Evolutionary conservation across 208 protist species (phyloP), one percentile per base, ranked within the genome.

Genomic region (Phytomonas francai): DNA sequence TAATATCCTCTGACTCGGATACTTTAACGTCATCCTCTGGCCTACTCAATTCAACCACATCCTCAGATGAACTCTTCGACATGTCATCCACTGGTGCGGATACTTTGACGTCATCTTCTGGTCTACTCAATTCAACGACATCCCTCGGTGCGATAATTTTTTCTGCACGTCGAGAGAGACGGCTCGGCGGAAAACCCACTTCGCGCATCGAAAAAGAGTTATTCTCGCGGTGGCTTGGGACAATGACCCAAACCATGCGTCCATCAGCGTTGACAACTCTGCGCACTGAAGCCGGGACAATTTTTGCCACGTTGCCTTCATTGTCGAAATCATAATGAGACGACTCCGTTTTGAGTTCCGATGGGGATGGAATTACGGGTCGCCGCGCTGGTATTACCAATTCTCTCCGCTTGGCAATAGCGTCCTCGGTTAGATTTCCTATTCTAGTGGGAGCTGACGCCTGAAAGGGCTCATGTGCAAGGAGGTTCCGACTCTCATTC

Each of bases 131-230:
- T 25, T 36, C 22, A n/a, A 32, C 16, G 22, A 57, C 36, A 58
- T 58, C 32, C 2, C 79, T 81, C 2, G 72, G 60, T 11, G 72
- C 72, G 42, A 91, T 74, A 59, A 84, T 86, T 59, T 83, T 77
- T 72, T 91, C 77, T 57, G 82, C 85, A 11, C 85, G 81, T 31
- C 74, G 81, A 54, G 85, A 91, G 22, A 91, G 78, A n/a, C 65
- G 65, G 66, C 68, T 78, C 14, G 85, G 85, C 30, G 85, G 85
- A 0, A 80, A 72, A 3, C 72, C 59, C n/a, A 91, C 76, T 60
- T 85, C 81, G 29, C 73, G 75, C 56, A 71, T 62, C n/a, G 61
- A 33, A n/a, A 63, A 51, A 27, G 61, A 45, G 25, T 22, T 33
- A 27, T 65, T 63, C 33, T 80, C 75, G 3, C 74, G 72, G 57